Evolutionary conservation across 768 basidiomycete genomes (phyloP).

Genomic region (Neoboletus magnificus): DNA sequence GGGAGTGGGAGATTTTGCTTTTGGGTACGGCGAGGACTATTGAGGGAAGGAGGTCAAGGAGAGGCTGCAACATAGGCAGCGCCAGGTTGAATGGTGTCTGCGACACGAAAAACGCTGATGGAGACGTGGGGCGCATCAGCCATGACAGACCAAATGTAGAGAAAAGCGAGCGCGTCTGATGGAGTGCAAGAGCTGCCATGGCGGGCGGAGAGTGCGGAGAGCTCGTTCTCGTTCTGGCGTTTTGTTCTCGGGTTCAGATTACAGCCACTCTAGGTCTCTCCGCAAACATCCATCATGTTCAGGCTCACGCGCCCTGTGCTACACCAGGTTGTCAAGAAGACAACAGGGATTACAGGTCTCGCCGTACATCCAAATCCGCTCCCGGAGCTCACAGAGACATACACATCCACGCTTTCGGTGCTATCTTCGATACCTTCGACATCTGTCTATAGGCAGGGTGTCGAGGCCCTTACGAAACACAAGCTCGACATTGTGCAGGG

Average conservation of each 20-base stretch:
- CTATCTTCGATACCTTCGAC: conserved; percentile 72
- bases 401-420: conserved; percentile 69
- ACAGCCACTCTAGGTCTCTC: conserved; percentile 14
- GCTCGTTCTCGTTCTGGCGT: background rate
- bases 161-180: conserved; percentile 30
- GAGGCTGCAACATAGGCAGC: conserved; percentile 42
- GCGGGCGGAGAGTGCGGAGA: background rate
- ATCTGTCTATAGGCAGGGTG: conserved; percentile 87
- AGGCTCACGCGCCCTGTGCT: conserved; percentile 71
- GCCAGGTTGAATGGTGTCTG: conserved; percentile 33
- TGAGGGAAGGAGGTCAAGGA: conserved; percentile 78
- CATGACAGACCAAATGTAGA: conserved; percentile 25
- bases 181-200: conserved; percentile 43
- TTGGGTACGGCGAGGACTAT: conserved; percentile 93
- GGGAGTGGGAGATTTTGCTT: conserved; percentile 87
- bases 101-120: conserved; percentile 21
- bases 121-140: conserved; percentile 15
- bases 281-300: conserved; percentile 52
- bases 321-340: conserved; percentile 60
- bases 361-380: conserved; percentile 82
- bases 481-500: conserved; percentile 72
- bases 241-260: background rate
- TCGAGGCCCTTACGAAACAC: conserved; percentile 78
- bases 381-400: conserved; percentile 70
- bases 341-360: conserved; percentile 87